Base-by-base conservation (phyloP, 2,329 filamentous ascomycete species). In the Monilinia laxa region DNA sequence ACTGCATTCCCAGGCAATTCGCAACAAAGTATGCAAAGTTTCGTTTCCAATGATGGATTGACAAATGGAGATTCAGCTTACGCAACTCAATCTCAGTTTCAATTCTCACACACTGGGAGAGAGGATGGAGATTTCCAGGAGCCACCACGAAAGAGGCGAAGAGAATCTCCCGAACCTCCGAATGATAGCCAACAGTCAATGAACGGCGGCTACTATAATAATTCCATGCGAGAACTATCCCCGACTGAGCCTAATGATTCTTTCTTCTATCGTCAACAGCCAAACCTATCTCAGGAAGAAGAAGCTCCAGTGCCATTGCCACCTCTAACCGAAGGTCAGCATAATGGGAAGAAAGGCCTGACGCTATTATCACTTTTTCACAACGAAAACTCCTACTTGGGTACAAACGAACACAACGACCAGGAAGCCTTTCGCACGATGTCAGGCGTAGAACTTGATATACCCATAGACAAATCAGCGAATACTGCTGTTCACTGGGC, bases 401-500 rank as follows among this genome's bases (percentile, higher is more conserved):
- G 65, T 10, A 83, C 87, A 14, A 87, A 86, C 10, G 91, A 96
- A 70, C 89, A 82, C 70, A 85, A 87, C 1, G 88, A 89, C 66
- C 90, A 94, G 73, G 90, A 93, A 14, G 90, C 91, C 51, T 85
- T 99, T 51, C 83, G 88, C 58, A 88, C 87, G 12, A 83, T 97
- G 66, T 90, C 87, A 1, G 87, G 91, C 0, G 81, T 89, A 51
- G 94, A 99, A 71, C 85, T 98, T 28, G 95, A 99, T 75, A 90
- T 95, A 76, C 94, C 95, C 1, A 92, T 99, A 67, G 95, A 99
- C 75, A 85, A 89, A 35, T 92, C 92, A 68, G 89, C 89, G 47
- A 92, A 98, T 75, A 98, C 93, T 23, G 93, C 93, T 3, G 82
- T 99, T 52, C 94, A 98, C 75, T 99, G 95, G 95, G 95, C 95